Conservation (phyloP, 495 filamentous ascomycete genomes). For the Tuber borchii region DNA sequence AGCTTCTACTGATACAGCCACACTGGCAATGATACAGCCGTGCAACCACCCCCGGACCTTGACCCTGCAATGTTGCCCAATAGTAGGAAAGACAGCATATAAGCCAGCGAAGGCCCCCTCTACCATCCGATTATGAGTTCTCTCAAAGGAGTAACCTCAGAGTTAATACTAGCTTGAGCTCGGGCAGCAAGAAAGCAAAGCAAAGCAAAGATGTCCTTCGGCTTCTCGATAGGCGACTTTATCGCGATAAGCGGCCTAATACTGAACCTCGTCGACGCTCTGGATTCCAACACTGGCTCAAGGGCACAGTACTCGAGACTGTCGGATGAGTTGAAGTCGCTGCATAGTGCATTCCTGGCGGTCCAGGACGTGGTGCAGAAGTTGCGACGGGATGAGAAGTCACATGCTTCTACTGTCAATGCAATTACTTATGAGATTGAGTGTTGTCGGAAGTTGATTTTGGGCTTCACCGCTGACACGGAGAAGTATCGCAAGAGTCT, state of each 20-base stretch:
- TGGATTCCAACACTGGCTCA: not conserved
- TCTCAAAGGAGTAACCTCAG: not conserved
- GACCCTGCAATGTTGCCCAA: not conserved
- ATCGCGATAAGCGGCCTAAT: slow-evolving; percentile 2
- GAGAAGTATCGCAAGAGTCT: slow-evolving; percentile 14
- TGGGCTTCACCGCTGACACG: slow-evolving; percentile 2
- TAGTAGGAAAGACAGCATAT: not conserved
- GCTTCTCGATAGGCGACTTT: slow-evolving; percentile 5
- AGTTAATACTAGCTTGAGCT: not conserved
- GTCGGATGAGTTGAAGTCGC: slow-evolving; percentile 6
- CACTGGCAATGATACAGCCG: not conserved
- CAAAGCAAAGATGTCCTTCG: slow-evolving; percentile 1
- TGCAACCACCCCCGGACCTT: not conserved
- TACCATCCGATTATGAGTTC: not conserved
- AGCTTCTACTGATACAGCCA: not conserved
- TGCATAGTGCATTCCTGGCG: not conserved
- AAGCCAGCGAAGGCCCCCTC: not conserved
- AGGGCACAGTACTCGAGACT: not conserved
- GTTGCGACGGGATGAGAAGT: not conserved
- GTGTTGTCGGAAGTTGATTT: slow-evolving; percentile 7
- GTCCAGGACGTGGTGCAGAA: not conserved
- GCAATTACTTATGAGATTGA: slow-evolving; percentile 7
- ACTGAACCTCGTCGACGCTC: not conserved
- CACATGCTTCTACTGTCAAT: not conserved
- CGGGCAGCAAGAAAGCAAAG: not conserved